These are phyloP conservation scores for Simplicillium sp. DNA, from an alignment of 2,329 filamentous ascomycete genomes.

Conservation along the genomic window DNA sequence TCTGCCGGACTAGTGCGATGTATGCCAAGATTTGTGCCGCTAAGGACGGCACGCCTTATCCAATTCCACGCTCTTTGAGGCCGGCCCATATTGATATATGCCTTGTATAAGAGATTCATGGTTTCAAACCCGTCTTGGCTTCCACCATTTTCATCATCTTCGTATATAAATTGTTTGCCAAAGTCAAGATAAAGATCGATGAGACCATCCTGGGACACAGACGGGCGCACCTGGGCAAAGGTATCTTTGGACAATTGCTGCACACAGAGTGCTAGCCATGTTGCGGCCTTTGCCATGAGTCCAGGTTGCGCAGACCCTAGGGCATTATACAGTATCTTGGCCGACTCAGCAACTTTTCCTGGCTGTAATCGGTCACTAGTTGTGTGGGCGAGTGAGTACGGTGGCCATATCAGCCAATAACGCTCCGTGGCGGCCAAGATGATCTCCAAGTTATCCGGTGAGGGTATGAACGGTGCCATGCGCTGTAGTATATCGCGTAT, in stretches of 20 bases:
- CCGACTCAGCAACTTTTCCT: slow-evolving; percentile 7
- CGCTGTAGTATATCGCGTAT: slow-evolving; percentile 6
- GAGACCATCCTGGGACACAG: slow-evolving; percentile 27
- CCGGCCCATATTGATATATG: slow-evolving; percentile 43
- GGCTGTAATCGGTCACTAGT: slow-evolving; percentile 3
- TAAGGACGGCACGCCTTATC: slow-evolving; percentile 38
- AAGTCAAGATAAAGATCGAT: slow-evolving; percentile 33
- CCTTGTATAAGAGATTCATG: slow-evolving; percentile 38
- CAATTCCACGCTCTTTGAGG: slow-evolving; percentile 45
- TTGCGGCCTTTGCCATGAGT: slow-evolving; percentile 23
- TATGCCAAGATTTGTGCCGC: slow-evolving; percentile 40
- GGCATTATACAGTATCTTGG: slow-evolving; percentile 25
- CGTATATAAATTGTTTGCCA: slow-evolving; percentile 33
- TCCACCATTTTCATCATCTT: slow-evolving; percentile 37
- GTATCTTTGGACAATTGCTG: slow-evolving; percentile 27
- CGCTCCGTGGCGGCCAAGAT: slow-evolving; percentile 13
- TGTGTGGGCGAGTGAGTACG: slow-evolving; percentile 7
- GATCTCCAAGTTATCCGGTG: slow-evolving; percentile 5
- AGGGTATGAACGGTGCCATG: slow-evolving; percentile 7
- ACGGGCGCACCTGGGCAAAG: slow-evolving; percentile 17
- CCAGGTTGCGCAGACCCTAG: slow-evolving; percentile 22
- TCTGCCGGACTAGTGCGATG: slow-evolving; percentile 22
- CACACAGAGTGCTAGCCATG: slow-evolving; percentile 32
- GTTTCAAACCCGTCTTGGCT: slow-evolving; percentile 44
- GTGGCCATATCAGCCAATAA: slow-evolving; percentile 16